Evolutionary conservation across 345 rosid species (phyloP).

Genomic region (Noccaea bulbosa): DNA sequence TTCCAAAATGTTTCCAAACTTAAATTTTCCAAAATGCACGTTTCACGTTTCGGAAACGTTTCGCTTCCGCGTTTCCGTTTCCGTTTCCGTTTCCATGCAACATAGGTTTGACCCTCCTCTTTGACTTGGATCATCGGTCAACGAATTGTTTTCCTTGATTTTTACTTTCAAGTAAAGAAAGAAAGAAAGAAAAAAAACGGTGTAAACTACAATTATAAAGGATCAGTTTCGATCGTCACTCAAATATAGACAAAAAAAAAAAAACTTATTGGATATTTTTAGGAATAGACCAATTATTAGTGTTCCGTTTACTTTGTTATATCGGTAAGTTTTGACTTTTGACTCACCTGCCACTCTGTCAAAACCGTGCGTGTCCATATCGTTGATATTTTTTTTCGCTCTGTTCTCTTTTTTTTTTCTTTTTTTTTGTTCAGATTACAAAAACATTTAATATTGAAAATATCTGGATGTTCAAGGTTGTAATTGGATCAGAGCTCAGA

Average conservation of each 20-base stretch:
- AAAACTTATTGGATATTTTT: background rate
- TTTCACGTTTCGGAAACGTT: no score
- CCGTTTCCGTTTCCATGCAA: no score
- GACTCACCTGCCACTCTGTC: conserved; percentile 33
- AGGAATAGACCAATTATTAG: conserved; percentile 16
- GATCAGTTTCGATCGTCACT: background rate
- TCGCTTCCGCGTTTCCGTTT: no score
- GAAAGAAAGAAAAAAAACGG: no score
- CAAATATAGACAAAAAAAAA: background rate
- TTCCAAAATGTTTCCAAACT: no score
- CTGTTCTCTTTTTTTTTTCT: background rate
- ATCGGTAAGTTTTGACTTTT: conserved; percentile 2
- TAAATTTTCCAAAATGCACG: no score
- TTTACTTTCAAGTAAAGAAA: no score
- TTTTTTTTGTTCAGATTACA: background rate
- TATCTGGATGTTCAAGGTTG: conserved; percentile 41
- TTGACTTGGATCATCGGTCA: conserved; percentile 9
- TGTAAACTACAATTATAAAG: background rate
- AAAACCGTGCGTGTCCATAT: conserved; percentile 37
- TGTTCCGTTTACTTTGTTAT: conserved; percentile 9
- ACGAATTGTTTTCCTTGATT: conserved; percentile 11
- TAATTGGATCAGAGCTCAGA: conserved; percentile 29
- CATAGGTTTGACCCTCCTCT: conserved; percentile 54
- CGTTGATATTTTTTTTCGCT: conserved; percentile 2
- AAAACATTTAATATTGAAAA: conserved; percentile 26